Evolutionary conservation across 148 eudicot species (phyloP).

Genomic region (Rheum nobile): DNA sequence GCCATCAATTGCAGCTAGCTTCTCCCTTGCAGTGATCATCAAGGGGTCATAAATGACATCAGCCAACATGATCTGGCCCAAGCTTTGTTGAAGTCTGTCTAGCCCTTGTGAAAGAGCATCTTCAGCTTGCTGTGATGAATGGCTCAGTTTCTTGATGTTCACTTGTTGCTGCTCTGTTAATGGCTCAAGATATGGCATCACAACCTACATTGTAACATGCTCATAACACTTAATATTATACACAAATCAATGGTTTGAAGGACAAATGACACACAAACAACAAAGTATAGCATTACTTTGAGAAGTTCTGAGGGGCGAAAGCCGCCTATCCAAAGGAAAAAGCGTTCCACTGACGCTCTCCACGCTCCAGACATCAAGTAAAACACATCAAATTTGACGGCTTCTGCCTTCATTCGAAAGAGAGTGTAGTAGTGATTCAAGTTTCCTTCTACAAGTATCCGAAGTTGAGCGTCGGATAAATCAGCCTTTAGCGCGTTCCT

Average conservation of each 20-base stretch:
- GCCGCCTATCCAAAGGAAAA: slow-evolving; percentile 92
- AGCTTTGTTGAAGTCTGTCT: slow-evolving; percentile 72
- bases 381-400: slow-evolving; percentile 73
- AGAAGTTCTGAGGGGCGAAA: slow-evolving; percentile 81
- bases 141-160: slow-evolving; percentile 29
- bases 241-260: not conserved
- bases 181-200: slow-evolving; percentile 57
- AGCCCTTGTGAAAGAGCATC: slow-evolving; percentile 79
- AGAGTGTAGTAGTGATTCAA: slow-evolving; percentile 50
- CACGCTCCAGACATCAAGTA: slow-evolving; percentile 70
- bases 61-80: slow-evolving; percentile 31
- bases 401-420: slow-evolving; percentile 61
- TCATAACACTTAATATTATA: not conserved
- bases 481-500: slow-evolving; percentile 41
- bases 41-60: slow-evolving; percentile 29
- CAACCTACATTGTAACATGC: slow-evolving; percentile 27
- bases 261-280: not conserved
- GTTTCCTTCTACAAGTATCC: slow-evolving; percentile 37
- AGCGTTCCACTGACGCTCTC: slow-evolving; percentile 72
- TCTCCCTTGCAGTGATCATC: slow-evolving; percentile 51
- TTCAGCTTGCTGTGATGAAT: slow-evolving; percentile 75
- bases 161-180: slow-evolving; percentile 38
- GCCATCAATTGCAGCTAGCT: slow-evolving; percentile 52
- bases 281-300: slow-evolving; percentile 25
- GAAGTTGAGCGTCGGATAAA: slow-evolving; percentile 48